Evolutionary conservation across 169 alveolate genomes (phyloP).

Genomic region (Eimeria acervulina): DNA sequence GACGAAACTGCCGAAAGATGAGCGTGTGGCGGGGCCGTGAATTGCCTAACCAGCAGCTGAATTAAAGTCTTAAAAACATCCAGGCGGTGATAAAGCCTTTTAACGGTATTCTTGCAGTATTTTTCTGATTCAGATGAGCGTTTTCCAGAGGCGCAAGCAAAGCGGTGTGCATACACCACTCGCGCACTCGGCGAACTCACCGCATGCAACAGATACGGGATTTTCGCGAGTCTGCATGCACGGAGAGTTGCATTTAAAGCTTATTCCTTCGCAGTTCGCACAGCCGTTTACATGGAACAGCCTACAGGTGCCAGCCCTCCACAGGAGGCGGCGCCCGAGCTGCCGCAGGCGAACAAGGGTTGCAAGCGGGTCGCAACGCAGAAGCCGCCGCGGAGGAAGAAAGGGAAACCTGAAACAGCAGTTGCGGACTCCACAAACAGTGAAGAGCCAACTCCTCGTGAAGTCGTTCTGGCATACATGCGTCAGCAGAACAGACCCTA

Average conservation of each 20-base stretch:
- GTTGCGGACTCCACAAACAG: not conserved
- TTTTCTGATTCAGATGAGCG: not conserved
- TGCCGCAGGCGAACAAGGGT: not conserved
- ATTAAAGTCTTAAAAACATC: not conserved
- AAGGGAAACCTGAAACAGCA: not conserved
- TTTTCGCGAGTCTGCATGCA: not conserved
- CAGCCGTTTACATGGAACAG: not conserved
- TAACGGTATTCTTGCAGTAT: too few species aligned
- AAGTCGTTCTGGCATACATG: conserved; percentile 59
- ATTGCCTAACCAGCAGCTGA: not conserved
- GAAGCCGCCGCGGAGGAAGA: conserved; percentile 65
- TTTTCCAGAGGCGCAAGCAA: not conserved
- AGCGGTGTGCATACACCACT: not conserved
- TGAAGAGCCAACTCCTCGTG: conserved; percentile 19
- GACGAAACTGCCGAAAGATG: not conserved
- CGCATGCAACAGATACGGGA: not conserved
- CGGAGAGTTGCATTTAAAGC: not conserved
- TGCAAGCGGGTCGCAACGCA: conserved; percentile 38
- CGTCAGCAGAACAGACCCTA: conserved; percentile 80
- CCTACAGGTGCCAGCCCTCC: not conserved
- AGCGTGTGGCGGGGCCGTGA: not conserved
- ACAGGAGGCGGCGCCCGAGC: not conserved
- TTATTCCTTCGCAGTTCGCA: not conserved
- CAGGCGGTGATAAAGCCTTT: too few species aligned
- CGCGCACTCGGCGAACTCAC: not conserved